phyloP scores from a whole-genome alignment of 495 filamentous ascomycete species.

The Neurospora tetraspora region DNA sequence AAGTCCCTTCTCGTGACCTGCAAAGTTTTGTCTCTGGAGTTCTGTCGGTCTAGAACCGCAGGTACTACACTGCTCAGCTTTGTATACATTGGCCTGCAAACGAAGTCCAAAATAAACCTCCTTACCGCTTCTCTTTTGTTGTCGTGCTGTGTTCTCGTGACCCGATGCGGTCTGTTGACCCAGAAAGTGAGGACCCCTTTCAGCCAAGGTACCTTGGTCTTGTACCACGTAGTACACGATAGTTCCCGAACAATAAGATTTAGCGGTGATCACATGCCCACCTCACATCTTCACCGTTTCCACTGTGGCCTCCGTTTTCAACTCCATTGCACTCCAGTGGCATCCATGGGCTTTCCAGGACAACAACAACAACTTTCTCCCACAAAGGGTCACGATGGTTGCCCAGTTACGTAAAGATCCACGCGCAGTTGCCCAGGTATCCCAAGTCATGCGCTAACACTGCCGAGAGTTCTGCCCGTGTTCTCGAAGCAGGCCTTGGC shows the following conservation, averaged over 20 bases:
- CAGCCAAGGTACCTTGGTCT: not conserved
- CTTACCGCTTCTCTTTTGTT: conserved; percentile 9
- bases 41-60: not conserved
- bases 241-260: conserved; percentile 9
- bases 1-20: not conserved
- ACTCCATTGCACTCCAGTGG: not conserved
- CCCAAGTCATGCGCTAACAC: conserved; percentile 5
- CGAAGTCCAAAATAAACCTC: not conserved
- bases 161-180: not conserved
- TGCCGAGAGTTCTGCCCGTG: not conserved
- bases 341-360: not conserved
- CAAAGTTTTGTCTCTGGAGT: not conserved
- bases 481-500: not conserved
- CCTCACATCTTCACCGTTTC: not conserved
- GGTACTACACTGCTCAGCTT: not conserved
- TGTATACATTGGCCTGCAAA: not conserved
- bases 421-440: not conserved
- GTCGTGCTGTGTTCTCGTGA: conserved; percentile 7
- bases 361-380: not conserved
- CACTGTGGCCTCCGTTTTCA: not conserved
- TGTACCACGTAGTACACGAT: not conserved
- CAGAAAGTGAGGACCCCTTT: not conserved
- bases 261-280: conserved; percentile 15
- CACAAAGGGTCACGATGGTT: conserved; percentile 9
- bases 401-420: conserved; percentile 19